Conservation (phyloP, 371 early-diverging fungal genomes). For the Lichtheimia ornata region DNA sequence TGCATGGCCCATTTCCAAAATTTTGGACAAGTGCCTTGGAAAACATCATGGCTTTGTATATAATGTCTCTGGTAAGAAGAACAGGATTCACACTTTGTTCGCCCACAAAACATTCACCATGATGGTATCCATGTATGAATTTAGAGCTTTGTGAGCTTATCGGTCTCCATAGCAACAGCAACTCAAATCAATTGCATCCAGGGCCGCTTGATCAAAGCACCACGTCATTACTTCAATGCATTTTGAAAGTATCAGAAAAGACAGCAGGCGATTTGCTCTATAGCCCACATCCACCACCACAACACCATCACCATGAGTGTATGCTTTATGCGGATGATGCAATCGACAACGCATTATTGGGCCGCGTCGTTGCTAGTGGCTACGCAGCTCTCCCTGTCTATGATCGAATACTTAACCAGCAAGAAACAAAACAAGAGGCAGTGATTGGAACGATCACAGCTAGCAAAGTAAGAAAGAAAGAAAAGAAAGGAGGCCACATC, state of each 20-base stretch:
- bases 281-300: conserved; percentile 5
- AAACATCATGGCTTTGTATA: conserved; percentile 70
- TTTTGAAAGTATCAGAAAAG: conserved; percentile 64
- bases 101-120: background rate
- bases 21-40: conserved; percentile 75
- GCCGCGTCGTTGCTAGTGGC: conserved; percentile 58
- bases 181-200: conserved; percentile 39
- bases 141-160: conserved; percentile 77
- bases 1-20: conserved; percentile 78
- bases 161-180: conserved; percentile 54
- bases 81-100: background rate
- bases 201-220: conserved; percentile 40
- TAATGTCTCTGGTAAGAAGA: conserved; percentile 50
- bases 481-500: background rate
- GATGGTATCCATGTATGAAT: background rate
- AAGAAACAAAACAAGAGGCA: background rate
- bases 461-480: background rate
- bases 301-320: conserved; percentile 19
- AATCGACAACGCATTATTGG: conserved; percentile 47
- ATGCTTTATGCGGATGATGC: conserved; percentile 56
- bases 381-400: conserved; percentile 62
- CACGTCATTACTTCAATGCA: conserved; percentile 52
- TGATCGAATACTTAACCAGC: background rate
- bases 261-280: conserved; percentile 24
- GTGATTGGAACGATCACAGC: background rate